phyloP scores from a whole-genome alignment of 2,329 filamentous ascomycete genomes.

The Rhynchosporium agropyri region DNA sequence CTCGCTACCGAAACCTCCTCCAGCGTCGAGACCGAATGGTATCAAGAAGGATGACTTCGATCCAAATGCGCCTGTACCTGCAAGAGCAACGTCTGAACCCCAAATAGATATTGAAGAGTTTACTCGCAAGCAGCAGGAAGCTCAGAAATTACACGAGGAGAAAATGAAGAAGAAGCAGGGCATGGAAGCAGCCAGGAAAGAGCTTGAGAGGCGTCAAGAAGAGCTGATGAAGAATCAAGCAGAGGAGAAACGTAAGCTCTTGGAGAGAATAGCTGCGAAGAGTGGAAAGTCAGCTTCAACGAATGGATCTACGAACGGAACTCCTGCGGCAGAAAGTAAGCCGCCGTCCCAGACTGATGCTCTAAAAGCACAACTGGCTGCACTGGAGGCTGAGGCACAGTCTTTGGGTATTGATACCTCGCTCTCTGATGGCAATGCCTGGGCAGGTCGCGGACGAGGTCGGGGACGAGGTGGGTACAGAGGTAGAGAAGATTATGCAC shows the following conservation, averaged over 20 bases:
- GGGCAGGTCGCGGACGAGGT: constrained; percentile 47
- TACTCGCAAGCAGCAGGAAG: constrained; percentile 68
- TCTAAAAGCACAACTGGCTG: constrained; percentile 71
- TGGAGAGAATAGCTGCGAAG: constrained; percentile 64
- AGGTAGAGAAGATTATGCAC: constrained; percentile 44
- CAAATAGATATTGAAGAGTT: constrained; percentile 73
- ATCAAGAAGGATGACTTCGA: constrained; percentile 37
- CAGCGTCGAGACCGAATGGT: constrained; percentile 39
- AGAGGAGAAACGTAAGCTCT: constrained; percentile 63
- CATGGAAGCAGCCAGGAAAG: constrained; percentile 61
- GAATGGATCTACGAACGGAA: constrained; percentile 27
- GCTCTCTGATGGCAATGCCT: constrained; percentile 48
- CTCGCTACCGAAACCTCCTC: constrained; percentile 38
- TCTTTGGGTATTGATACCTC: constrained; percentile 65
- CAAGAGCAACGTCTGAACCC: constrained; percentile 42
- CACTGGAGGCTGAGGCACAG: constrained; percentile 72
- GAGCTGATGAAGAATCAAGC: constrained; percentile 65
- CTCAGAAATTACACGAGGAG: constrained; percentile 69
- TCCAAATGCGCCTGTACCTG: constrained; percentile 32
- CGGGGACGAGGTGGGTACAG: constrained; percentile 45
- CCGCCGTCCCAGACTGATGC: constrained; percentile 57
- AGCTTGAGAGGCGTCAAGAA: constrained; percentile 66
- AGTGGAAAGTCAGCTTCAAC: constrained; percentile 41
- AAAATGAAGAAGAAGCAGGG: constrained; percentile 64
- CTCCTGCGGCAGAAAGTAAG: constrained; percentile 37